Percentiles rank a stretch among this genome's conserved stretches.
phyloP scores from a whole-genome alignment of 2,329 filamentous ascomycete genomes.

The Trichoderma aggressivum region DNA sequence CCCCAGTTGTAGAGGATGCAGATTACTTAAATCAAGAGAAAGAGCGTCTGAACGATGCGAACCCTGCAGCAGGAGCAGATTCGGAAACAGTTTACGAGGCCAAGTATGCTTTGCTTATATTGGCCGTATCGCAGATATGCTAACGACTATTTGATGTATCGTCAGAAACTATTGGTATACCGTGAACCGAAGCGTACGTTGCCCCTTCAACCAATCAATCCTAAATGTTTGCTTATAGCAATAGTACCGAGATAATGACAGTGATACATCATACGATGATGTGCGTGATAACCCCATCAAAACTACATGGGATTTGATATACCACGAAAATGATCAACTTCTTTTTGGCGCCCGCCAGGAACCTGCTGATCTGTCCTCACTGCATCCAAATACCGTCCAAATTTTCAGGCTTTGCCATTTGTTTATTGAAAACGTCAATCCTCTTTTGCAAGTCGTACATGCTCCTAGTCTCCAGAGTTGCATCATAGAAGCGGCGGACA shows the following conservation, averaged over 20 bases:
- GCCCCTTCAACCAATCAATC: not conserved
- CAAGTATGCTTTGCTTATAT: not conserved
- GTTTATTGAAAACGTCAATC: slow-evolving; percentile 57
- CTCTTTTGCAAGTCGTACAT: slow-evolving; percentile 57
- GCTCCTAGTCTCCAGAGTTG: slow-evolving; percentile 50
- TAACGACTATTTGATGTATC: not conserved
- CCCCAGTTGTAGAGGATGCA: not conserved
- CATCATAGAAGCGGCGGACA: slow-evolving; percentile 48
- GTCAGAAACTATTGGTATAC: not conserved
- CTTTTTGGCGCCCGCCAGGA: not conserved
- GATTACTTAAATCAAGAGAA: not conserved
- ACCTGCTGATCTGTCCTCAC: not conserved
- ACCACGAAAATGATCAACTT: not conserved
- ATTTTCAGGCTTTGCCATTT: slow-evolving; percentile 52
- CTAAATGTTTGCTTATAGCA: not conserved
- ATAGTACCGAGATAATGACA: not conserved
- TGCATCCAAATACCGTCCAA: not conserved
- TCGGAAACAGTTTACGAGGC: not conserved
- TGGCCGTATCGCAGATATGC: not conserved
- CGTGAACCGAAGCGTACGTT: not conserved
- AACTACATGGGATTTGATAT: not conserved
- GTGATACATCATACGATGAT: not conserved
- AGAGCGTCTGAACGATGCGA: not conserved
- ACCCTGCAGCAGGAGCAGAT: not conserved
- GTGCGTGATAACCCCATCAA: not conserved